Conservation (phyloP, 139 green algal genomes). For the Eudorina sp. region DNA sequence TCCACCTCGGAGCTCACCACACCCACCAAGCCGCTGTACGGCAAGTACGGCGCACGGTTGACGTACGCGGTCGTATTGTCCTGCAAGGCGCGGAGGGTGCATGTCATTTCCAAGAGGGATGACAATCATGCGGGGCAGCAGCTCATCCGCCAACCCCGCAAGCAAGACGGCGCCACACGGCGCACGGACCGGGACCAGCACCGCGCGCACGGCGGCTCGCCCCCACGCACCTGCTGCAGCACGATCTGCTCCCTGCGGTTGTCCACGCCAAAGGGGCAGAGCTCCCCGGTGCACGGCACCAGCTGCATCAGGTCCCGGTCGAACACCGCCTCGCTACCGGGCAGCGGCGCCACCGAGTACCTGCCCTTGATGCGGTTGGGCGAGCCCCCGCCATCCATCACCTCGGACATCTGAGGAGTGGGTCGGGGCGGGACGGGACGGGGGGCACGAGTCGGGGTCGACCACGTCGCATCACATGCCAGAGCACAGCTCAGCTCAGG, state of each 20-base stretch:
- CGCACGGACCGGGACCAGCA: too few relatives aligned
- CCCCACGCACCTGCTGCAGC: not conserved
- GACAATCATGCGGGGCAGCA: too few relatives aligned
- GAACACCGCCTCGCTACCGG: conserved; percentile 15
- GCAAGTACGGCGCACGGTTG: conserved; percentile 44
- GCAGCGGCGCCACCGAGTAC: conserved; percentile 18
- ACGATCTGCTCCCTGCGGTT: not conserved
- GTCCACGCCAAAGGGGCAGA: not conserved
- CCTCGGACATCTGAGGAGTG: not conserved
- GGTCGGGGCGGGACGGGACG: too few relatives aligned
- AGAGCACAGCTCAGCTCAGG: too few relatives aligned
- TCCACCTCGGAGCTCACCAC: not conserved
- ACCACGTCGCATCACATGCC: too few relatives aligned
- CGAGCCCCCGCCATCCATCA: not conserved
- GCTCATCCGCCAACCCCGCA: too few relatives aligned
- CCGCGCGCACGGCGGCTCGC: too few relatives aligned
- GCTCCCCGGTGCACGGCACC: not conserved
- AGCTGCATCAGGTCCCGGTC: not conserved
- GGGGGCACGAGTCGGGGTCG: too few relatives aligned
- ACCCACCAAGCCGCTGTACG: conserved; percentile 14
- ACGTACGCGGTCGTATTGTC: conserved; percentile 20
- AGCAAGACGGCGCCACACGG: too few relatives aligned
- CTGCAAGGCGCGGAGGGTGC: too few relatives aligned
- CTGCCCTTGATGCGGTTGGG: not conserved
- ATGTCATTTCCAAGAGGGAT: too few relatives aligned